Conservation (phyloP, 495 filamentous ascomycete genomes). For the Talaromyces trachyspermus region DNA sequence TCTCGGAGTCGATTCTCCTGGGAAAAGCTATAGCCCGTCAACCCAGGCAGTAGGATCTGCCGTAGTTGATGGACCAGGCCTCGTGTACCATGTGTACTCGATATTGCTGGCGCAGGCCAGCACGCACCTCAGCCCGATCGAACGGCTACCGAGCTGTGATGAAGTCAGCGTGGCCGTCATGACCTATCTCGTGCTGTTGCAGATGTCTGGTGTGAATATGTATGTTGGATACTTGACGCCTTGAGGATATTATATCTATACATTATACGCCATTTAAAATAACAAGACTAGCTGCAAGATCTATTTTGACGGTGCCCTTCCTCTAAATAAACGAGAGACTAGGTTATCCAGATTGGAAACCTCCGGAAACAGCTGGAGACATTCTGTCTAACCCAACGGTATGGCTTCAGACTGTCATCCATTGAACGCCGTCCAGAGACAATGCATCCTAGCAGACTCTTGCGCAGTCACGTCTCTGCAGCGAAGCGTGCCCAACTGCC, state of each 20-base stretch:
- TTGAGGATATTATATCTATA: neutral
- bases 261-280: slow-evolving; percentile 2
- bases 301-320: slow-evolving; percentile 74
- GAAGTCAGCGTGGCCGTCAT: slow-evolving; percentile 51
- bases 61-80: slow-evolving; percentile 68
- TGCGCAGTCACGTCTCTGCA: slow-evolving; percentile 19
- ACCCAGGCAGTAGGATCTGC: slow-evolving; percentile 24
- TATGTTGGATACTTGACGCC: slow-evolving; percentile 24
- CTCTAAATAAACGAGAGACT: slow-evolving; percentile 45
- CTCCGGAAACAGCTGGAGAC: slow-evolving; percentile 31
- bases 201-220: slow-evolving; percentile 47
- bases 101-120: slow-evolving; percentile 38
- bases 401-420: slow-evolving; percentile 3
- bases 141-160: slow-evolving; percentile 52
- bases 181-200: slow-evolving; percentile 52
- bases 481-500: slow-evolving; percentile 33
- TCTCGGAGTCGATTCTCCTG: slow-evolving; percentile 44
- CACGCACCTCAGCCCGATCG: slow-evolving; percentile 31
- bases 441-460: slow-evolving; percentile 16
- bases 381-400: slow-evolving; percentile 17
- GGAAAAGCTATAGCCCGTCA: slow-evolving; percentile 6
- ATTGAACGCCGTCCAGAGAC: neutral
- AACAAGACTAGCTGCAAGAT: slow-evolving; percentile 37
- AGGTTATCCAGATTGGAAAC: slow-evolving; percentile 46
- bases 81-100: slow-evolving; percentile 64